phyloP scores from a whole-genome alignment of 176 grass and related monocot genomes.

The Lolium perenne region DNA sequence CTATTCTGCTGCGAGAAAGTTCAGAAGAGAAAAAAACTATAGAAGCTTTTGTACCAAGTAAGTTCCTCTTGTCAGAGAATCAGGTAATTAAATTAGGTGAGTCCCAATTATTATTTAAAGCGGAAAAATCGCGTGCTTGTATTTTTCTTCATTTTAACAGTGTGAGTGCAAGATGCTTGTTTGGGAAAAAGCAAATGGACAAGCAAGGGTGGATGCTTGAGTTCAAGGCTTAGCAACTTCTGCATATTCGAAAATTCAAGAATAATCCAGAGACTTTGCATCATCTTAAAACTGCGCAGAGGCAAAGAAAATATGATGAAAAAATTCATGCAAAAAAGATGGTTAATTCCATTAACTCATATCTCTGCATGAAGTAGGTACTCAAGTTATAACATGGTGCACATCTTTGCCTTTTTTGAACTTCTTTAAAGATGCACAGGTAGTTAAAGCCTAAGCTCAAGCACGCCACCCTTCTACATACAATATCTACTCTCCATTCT shows the following conservation, averaged over 20 bases:
- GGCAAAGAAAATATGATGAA: not conserved
- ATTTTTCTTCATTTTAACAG: not conserved
- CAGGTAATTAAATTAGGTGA: not conserved
- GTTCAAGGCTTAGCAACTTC: not conserved
- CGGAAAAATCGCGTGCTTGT: not conserved
- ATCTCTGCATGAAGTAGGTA: not conserved
- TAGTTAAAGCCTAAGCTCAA: not conserved
- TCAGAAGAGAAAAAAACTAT: not conserved
- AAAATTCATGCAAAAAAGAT: not conserved
- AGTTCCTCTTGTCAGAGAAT: not conserved
- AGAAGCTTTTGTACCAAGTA: not conserved
- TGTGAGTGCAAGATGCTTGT: not conserved
- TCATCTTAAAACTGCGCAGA: not conserved
- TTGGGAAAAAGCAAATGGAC: constrained; percentile 1
- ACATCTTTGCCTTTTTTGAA: not conserved
- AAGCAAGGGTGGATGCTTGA: not conserved
- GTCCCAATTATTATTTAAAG: not conserved
- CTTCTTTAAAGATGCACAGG: not conserved
- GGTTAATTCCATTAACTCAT: not conserved
- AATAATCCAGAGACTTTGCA: not conserved
- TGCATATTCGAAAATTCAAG: no score
- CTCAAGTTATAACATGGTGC: not conserved
- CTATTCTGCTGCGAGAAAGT: not conserved
- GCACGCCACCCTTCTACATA: not conserved
- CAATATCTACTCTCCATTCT: not conserved